Base-by-base conservation (phyloP, 768 basidiomycete species). In the Saitozyma sp. region DNA sequence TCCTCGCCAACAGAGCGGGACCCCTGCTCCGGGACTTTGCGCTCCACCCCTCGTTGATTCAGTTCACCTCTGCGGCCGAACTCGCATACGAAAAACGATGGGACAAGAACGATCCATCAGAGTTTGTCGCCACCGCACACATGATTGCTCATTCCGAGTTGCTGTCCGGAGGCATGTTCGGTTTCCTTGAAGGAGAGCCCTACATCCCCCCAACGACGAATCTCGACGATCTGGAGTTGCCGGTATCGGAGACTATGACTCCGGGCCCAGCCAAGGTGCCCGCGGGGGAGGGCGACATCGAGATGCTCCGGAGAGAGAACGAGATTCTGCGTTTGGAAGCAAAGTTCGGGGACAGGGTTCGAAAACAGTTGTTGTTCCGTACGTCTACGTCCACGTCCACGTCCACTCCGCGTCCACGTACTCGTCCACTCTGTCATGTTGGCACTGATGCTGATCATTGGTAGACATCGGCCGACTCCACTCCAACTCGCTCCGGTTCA, bases 21-120 rank as follows among this genome's bases (percentile, higher is more conserved):
- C 83, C 83, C 16, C 78, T 93, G 48, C 81, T 92, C 42, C 86
- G 88, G 13, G 84, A 84, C 49, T 88, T 90, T 69, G 83, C 85
- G 39, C 86, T 90, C 62, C 90, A 92, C 77, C 87, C 90, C 3
- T 80, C 86, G 10, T 80, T 92, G 55, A 83, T 92, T 56, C 85
- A 85, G 83, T 83, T 84, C 49, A 87, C 89, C 65, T 85, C 86
- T 58, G 74, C 78, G 4, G 81, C 83, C 4, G 92, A 94, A 67
- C 81, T 92, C 14, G 82, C 83, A 8, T 83, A 86, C 69, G 82
- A 83, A 10, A 83, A 86, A 71, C 84, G 87, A 59, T 94, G 90
- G 91, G 80, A 83, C 11, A 82, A 68, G 50, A 66, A 75, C 43
- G 78, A 84, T 56, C 70, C 72, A 1, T 61, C 70, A 2, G 70